These are phyloP conservation scores for Metschnikowia picachoensis DNA, from an alignment of 805 yeast genomes.

Conservation along the genomic window DNA sequence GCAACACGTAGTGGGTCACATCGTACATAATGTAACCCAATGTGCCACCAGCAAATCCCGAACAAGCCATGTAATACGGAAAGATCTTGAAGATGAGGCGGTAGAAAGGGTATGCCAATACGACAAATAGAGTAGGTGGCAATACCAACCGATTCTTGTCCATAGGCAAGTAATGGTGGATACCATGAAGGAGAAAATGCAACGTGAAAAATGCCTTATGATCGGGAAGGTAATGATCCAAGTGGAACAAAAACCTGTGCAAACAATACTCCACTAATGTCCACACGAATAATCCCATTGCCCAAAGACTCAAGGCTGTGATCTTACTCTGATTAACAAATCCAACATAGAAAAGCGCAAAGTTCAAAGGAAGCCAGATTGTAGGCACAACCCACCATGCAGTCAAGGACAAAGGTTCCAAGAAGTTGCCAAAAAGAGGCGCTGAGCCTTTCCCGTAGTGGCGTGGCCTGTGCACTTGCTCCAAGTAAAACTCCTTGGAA, in stretches of 20 bases:
- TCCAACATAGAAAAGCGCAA: conserved; percentile 60
- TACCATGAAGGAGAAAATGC: conserved; percentile 92
- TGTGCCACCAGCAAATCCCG: conserved; percentile 94
- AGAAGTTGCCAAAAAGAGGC: conserved; percentile 87
- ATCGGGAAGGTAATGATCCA: conserved; percentile 84
- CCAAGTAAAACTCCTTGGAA: conserved; percentile 85
- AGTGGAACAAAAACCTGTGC: conserved; percentile 91
- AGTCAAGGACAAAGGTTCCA: conserved; percentile 87
- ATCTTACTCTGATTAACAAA: conserved; percentile 43
- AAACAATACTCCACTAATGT: conserved; percentile 82
- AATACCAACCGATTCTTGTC: conserved; percentile 87
- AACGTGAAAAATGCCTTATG: conserved; percentile 67
- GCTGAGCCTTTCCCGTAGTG: conserved; percentile 98
- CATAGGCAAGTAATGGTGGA: conserved; percentile 98
- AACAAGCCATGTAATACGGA: conserved; percentile 82
- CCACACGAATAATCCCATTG: conserved; percentile 87
- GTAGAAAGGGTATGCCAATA: conserved; percentile 77
- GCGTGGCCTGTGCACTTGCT: conserved; percentile 96
- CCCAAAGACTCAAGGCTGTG: conserved; percentile 56
- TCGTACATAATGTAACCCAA: conserved; percentile 92
- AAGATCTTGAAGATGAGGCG: conserved; percentile 68
- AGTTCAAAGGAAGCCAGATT: conserved; percentile 82
- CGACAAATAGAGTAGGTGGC: conserved; percentile 86
- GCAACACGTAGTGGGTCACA: conserved; percentile 89
- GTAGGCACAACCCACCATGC: conserved; percentile 93